Evolutionary conservation across 106 monocot species (phyloP).

Genomic region (Allium fistulosum): DNA sequence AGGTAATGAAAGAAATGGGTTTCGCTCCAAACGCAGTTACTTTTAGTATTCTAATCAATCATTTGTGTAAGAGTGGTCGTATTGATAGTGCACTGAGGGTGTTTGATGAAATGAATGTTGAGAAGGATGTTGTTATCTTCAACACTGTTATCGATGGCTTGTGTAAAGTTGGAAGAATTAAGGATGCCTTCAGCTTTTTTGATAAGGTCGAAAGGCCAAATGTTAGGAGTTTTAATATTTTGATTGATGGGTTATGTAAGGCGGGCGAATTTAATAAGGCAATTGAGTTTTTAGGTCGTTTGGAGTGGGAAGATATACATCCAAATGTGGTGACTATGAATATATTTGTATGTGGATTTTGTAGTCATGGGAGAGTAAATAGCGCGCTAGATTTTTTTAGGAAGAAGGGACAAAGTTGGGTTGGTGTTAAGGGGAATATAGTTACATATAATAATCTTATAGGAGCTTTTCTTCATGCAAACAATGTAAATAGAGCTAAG

Average conservation of each 20-base stretch:
- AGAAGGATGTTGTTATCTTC: conserved; percentile 27
- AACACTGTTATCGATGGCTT: conserved; percentile 65
- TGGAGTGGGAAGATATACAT: conserved; percentile 41
- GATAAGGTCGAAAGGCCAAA: conserved; percentile 16
- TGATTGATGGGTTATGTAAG: conserved; percentile 71
- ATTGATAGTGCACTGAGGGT: conserved; percentile 44
- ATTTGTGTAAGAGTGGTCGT: conserved; percentile 42
- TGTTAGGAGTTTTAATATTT: conserved; percentile 46
- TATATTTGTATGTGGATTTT: conserved; percentile 56
- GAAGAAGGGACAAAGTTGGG: conserved; percentile 18
- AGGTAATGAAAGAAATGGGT: conserved; percentile 43
- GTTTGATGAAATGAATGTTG: conserved; percentile 45
- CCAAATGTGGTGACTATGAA: conserved; percentile 63
- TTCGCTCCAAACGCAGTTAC: conserved; percentile 32
- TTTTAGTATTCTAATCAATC: conserved; percentile 49
- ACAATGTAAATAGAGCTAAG: conserved; percentile 60
- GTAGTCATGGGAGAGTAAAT: conserved; percentile 37
- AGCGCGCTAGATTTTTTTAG: conserved; percentile 59
- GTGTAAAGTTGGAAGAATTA: conserved; percentile 51
- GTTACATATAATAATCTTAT: conserved; percentile 57
- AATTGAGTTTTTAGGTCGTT: conserved; percentile 25
- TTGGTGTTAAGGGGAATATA: conserved; percentile 35
- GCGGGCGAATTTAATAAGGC: conserved; percentile 34
- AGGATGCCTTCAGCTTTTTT: conserved; percentile 32
- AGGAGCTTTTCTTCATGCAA: conserved; percentile 56